Percentiles rank a stretch among this genome's conserved stretches.
phyloP scores from a whole-genome alignment of 768 basidiomycete species.

The Boletus huronensis region DNA sequence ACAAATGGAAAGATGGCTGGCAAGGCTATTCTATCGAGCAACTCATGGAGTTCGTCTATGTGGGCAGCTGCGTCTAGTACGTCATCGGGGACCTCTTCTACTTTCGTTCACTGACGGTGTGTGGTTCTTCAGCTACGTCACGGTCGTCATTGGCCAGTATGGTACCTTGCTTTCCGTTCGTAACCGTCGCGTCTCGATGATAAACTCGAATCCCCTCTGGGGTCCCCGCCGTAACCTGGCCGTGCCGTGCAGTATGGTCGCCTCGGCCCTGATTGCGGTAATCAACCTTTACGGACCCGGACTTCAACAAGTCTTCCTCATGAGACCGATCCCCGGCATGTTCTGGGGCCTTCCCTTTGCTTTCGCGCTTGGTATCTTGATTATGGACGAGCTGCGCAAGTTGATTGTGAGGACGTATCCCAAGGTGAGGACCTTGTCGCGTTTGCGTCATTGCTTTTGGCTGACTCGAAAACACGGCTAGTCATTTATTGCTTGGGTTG shows the following conservation, averaged over 20 bases:
- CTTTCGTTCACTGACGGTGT: neutral
- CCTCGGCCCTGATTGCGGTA: constrained; percentile 30
- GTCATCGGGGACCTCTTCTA: constrained; percentile 14
- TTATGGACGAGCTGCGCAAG: constrained; percentile 46
- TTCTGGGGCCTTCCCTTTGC: constrained; percentile 44
- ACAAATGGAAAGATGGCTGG: constrained; percentile 40
- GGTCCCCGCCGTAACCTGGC: constrained; percentile 37
- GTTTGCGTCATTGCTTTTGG: no score
- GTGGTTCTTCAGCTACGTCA: constrained; percentile 32
- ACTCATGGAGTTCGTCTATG: constrained; percentile 35
- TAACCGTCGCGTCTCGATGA: constrained; percentile 29
- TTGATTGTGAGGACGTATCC: constrained; percentile 43
- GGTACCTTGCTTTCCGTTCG: constrained; percentile 25
- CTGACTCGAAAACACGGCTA: constrained; percentile 2
- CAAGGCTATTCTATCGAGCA: constrained; percentile 29
- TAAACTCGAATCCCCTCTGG: constrained; percentile 31
- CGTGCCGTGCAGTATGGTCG: constrained; percentile 33
- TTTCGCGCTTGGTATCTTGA: constrained; percentile 42
- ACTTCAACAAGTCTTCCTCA: constrained; percentile 21
- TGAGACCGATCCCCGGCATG: constrained; percentile 40
- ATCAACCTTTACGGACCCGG: constrained; percentile 37
- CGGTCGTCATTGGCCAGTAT: constrained; percentile 30
- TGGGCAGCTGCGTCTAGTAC: constrained; percentile 43
- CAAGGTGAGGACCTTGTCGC: constrained; percentile 30
- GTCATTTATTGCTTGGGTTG: constrained; percentile 27